phyloP scores from a whole-genome alignment of 2,329 filamentous ascomycete species.

The Chrysosporium queenslandicum region DNA sequence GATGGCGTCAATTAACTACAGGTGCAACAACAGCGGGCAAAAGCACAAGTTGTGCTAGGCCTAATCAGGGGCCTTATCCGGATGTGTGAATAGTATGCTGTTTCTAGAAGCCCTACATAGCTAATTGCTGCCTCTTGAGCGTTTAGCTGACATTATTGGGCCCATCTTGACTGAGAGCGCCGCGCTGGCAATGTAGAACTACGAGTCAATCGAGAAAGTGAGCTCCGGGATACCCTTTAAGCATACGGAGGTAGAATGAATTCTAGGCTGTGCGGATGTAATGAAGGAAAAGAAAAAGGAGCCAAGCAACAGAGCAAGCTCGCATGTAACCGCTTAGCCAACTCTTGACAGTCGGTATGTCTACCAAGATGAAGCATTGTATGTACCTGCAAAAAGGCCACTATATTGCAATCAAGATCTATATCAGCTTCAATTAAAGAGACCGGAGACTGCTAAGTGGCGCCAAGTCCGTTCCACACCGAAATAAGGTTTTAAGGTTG shows the following conservation, averaged over 20 bases:
- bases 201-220: constrained; percentile 1
- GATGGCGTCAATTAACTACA: too few relatives aligned
- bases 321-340: constrained; percentile 2
- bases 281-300: constrained; percentile 6
- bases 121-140: too few relatives aligned
- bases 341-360: background rate
- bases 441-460: too few relatives aligned
- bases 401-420: constrained; percentile 4
- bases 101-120: too few relatives aligned
- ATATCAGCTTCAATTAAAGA: constrained; percentile 5
- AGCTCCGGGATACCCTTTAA: constrained; percentile 1
- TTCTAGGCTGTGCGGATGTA: constrained; percentile 4
- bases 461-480: too few relatives aligned
- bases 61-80: too few relatives aligned
- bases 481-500: too few relatives aligned
- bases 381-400: constrained; percentile 5
- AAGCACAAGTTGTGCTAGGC: too few relatives aligned
- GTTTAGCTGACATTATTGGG: background rate
- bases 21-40: too few relatives aligned
- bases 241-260: constrained; percentile 1
- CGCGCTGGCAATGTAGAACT: background rate
- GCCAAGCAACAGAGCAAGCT: constrained; percentile 4
- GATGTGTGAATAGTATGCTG: too few relatives aligned
- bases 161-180: constrained; percentile 1
- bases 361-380: constrained; percentile 3